These are phyloP conservation scores for Trichosporon faecale DNA, from an alignment of 1,284 basidiomycete genomes.

Conservation along the genomic window DNA sequence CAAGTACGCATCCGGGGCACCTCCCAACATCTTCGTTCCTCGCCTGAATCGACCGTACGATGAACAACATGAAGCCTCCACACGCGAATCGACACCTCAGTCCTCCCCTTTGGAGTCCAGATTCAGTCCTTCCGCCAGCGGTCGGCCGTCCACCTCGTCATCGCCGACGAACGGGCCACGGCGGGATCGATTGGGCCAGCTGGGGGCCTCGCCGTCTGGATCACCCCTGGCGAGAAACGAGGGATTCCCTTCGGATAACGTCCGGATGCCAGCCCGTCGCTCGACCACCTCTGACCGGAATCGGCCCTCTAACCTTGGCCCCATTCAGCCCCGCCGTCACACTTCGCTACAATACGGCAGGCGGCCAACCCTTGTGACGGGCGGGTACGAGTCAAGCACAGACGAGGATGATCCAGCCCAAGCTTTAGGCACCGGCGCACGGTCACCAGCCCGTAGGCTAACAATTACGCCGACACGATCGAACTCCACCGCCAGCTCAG, in stretches of 20 bases:
- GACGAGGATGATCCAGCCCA: conserved; percentile 24
- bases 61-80: neutral
- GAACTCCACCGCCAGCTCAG: conserved; percentile 4
- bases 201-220: neutral
- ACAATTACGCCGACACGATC: neutral
- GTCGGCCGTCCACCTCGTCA: neutral
- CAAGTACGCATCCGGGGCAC: neutral
- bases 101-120: neutral
- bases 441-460: neutral
- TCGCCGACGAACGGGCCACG: neutral
- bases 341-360: conserved; percentile 8
- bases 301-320: neutral
- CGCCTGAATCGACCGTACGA: neutral
- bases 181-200: neutral
- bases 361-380: conserved; percentile 30
- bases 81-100: neutral
- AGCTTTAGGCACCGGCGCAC: neutral
- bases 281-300: neutral
- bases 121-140: neutral
- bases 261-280: neutral
- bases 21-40: neutral
- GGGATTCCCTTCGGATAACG: neutral
- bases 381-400: conserved; percentile 42
- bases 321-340: conserved; percentile 11
- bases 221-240: neutral